These are phyloP conservation scores for Paecilomyces fulvus DNA, from an alignment of 2,329 filamentous ascomycete genomes.

Conservation along the genomic window DNA sequence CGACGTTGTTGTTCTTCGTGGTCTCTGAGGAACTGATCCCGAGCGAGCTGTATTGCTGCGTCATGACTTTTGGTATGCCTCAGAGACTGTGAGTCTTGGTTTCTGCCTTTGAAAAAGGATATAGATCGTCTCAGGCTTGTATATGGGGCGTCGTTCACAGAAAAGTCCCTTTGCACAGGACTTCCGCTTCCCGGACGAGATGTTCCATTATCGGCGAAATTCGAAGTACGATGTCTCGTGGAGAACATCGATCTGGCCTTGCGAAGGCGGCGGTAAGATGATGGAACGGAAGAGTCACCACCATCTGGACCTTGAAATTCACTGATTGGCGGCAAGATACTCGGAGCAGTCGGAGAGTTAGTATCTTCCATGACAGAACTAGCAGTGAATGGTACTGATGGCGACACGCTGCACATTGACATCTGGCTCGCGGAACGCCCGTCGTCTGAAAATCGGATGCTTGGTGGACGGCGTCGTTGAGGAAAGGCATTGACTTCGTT, in stretches of 20 bases:
- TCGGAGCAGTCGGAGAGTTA: conserved; percentile 4
- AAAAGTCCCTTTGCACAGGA: neutral
- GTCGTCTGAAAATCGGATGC: conserved; percentile 9
- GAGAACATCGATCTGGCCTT: conserved; percentile 43
- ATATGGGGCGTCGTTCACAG: conserved; percentile 6
- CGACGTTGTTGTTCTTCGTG: conserved; percentile 10
- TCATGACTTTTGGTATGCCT: conserved; percentile 25
- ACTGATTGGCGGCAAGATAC: conserved; percentile 18
- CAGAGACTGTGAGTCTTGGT: conserved; percentile 10
- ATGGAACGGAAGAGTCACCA: conserved; percentile 32
- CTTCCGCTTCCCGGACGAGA: conserved; percentile 4
- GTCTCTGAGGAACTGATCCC: conserved; percentile 29
- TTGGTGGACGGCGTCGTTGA: conserved; percentile 13
- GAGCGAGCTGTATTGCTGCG: conserved; percentile 33
- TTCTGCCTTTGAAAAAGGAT: conserved; percentile 31
- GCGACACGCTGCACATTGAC: neutral
- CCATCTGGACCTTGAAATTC: conserved; percentile 27
- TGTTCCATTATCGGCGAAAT: conserved; percentile 9
- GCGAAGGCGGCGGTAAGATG: conserved; percentile 39
- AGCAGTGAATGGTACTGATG: neutral
- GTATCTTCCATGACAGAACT: conserved; percentile 4
- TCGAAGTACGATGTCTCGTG: conserved; percentile 25
- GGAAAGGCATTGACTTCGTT: conserved; percentile 13
- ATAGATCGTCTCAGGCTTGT: conserved; percentile 32
- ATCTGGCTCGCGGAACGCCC: conserved; percentile 1